Evolutionary conservation across 2,329 filamentous ascomycete species (phyloP).

Genomic region (Cadophora sp.): DNA sequence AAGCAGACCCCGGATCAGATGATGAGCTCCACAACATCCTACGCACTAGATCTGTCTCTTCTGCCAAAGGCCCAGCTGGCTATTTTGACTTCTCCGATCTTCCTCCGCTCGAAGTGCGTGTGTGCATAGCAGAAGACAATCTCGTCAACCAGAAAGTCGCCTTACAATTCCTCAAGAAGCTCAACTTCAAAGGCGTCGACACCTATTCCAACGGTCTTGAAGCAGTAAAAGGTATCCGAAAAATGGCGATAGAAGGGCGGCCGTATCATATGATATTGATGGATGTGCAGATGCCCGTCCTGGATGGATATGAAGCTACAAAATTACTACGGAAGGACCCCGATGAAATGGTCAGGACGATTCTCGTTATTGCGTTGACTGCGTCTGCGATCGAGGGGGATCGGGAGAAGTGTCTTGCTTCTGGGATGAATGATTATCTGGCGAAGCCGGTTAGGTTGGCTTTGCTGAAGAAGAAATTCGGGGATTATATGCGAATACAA

Average conservation of each 20-base stretch:
- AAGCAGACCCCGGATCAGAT: constrained; percentile 69
- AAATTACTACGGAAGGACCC: constrained; percentile 79
- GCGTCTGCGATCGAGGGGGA: constrained; percentile 94
- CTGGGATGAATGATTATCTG: constrained; percentile 97
- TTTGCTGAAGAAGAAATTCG: constrained; percentile 83
- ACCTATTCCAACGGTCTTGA: constrained; percentile 90
- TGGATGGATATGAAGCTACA: constrained; percentile 93
- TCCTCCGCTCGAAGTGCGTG: constrained; percentile 77
- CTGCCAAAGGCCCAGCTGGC: not conserved
- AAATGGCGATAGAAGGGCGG: constrained; percentile 71
- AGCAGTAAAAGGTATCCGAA: constrained; percentile 83
- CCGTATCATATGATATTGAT: constrained; percentile 93
- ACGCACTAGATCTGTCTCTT: not conserved
- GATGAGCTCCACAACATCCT: constrained; percentile 43
- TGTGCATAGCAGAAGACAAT: constrained; percentile 96
- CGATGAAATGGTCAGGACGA: constrained; percentile 76
- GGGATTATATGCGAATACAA: constrained; percentile 60
- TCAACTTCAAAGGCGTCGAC: constrained; percentile 82
- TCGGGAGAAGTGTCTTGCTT: constrained; percentile 91
- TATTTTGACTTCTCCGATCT: constrained; percentile 69
- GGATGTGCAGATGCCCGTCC: constrained; percentile 95
- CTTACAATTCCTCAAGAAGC: constrained; percentile 83
- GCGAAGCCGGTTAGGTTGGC: constrained; percentile 93
- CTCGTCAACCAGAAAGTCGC: constrained; percentile 94
- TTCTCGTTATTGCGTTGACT: constrained; percentile 97